Percentiles rank a stretch among this genome's conserved stretches.
Conservation (phyloP, 495 filamentous ascomycete genomes). For the Jackrogersella minutella region DNA sequence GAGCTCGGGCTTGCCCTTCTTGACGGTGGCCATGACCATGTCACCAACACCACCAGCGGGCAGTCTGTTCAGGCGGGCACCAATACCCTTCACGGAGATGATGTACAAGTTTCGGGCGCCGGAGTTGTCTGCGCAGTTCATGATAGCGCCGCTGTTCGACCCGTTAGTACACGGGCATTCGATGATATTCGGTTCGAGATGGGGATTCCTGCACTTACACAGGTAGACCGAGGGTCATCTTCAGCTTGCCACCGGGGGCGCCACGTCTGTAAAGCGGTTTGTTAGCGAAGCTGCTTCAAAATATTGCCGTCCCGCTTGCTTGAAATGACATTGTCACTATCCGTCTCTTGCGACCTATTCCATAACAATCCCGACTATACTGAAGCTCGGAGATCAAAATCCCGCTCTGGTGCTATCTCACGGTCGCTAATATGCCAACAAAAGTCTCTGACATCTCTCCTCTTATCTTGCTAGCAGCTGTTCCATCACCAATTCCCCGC, state of each 20-base stretch:
- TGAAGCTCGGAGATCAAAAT: neutral
- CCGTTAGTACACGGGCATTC: slow-evolving; percentile 65
- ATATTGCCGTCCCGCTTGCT: neutral
- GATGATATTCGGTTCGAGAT: slow-evolving; percentile 65
- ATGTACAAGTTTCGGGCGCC: slow-evolving; percentile 99
- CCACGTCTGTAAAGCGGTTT: slow-evolving; percentile 68
- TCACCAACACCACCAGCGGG: slow-evolving; percentile 96
- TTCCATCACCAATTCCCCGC: slow-evolving; percentile 4
- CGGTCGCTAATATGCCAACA: neutral
- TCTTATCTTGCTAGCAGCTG: slow-evolving; percentile 12
- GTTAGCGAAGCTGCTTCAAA: slow-evolving; percentile 23
- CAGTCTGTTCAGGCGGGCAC: slow-evolving; percentile 97
- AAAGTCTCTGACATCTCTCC: slow-evolving; percentile 1
- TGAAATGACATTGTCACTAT: neutral
- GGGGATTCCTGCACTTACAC: slow-evolving; percentile 72
- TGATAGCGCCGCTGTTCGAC: slow-evolving; percentile 87
- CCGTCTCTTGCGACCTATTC: neutral
- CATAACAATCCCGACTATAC: neutral
- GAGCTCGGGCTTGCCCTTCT: slow-evolving; percentile 99
- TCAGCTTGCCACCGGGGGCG: slow-evolving; percentile 99
- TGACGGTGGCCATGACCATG: slow-evolving; percentile 99
- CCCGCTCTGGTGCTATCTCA: neutral
- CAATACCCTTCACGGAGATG: slow-evolving; percentile 99
- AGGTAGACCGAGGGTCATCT: slow-evolving; percentile 99
- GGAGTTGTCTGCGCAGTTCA: slow-evolving; percentile 96